These are phyloP conservation scores for Plectosphaerella plurivora DNA, from an alignment of 2,329 filamentous ascomycete genomes.

Conservation along the genomic window DNA sequence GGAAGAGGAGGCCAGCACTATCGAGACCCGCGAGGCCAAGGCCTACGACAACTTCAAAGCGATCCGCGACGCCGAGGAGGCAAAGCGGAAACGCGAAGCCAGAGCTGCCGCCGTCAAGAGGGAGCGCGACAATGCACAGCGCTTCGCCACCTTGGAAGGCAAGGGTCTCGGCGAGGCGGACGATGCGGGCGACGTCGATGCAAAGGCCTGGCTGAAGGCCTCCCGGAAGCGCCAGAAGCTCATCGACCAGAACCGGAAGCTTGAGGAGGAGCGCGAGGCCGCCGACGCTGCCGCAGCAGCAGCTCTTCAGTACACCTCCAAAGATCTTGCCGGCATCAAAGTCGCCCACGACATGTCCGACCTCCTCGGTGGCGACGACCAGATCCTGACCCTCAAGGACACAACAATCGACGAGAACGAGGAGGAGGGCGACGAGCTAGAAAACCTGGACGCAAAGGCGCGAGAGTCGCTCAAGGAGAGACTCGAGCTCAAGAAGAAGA, in stretches of 20 bases:
- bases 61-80: slow-evolving; percentile 63
- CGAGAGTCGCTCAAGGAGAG: slow-evolving; percentile 70
- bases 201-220: slow-evolving; percentile 79
- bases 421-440: slow-evolving; percentile 85
- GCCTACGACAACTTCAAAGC: slow-evolving; percentile 70
- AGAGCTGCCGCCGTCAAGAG: slow-evolving; percentile 80
- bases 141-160: slow-evolving; percentile 72
- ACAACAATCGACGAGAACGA: slow-evolving; percentile 78
- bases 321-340: slow-evolving; percentile 84
- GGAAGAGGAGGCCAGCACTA: slow-evolving; percentile 74
- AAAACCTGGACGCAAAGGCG: slow-evolving; percentile 69
- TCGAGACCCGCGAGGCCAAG: slow-evolving; percentile 74
- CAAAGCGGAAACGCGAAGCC: slow-evolving; percentile 74
- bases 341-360: slow-evolving; percentile 82
- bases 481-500: slow-evolving; percentile 85
- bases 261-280: slow-evolving; percentile 73
- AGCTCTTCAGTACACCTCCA: slow-evolving; percentile 69
- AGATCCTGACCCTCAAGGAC: slow-evolving; percentile 93
- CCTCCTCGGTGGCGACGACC: slow-evolving; percentile 79
- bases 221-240: slow-evolving; percentile 94
- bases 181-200: slow-evolving; percentile 63
- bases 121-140: slow-evolving; percentile 78
- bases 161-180: slow-evolving; percentile 76
- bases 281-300: slow-evolving; percentile 64
- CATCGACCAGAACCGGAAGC: slow-evolving; percentile 69